Evolutionary conservation across 2,329 filamentous ascomycete species (phyloP), one percentile per base, ranked within the genome.

Genomic region (Sordariomycetes sp.): DNA sequence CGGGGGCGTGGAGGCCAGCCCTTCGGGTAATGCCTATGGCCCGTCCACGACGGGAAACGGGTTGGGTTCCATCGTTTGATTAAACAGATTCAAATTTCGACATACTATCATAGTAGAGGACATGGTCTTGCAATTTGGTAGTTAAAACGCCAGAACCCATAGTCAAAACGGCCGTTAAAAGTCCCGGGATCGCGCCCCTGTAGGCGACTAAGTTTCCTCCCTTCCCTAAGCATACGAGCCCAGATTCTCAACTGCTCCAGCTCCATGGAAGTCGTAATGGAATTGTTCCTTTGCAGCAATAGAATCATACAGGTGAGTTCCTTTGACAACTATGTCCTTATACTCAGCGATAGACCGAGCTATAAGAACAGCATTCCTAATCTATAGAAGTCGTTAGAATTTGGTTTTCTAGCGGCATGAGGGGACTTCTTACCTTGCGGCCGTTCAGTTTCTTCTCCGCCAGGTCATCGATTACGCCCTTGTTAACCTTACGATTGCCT

Each of bases 231-330:
- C 14, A 53, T 53, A 53, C 51, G 24, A 53, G 51, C 25, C 32
- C 32, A 53, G 51, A 53, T 53, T 53, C 51, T 53, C 51, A 53
- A 53, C 51, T 53, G 24, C 51, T 53, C 51, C 24, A 12, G n/a
- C 51, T 35, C 51, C 24, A 18, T 24, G 32, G 32, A 53, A 53
- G 18, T 53, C 51, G 18, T 53, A 34, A 53, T 34, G 32, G 32
- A 53, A 53, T 53, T 53, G 24, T 35, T 53, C 32, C 51, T 35
- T 53, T 24, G 32, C 32, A 34, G 12, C 24, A 34, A 53, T 34
- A 18, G 24, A 53, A 53, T 53, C 51, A 18, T 34, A 5, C 24
- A 53, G 11, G 32, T 53, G 24, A 53, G 51, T 14, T 35, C 51
- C 32, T 4, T 24, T 20, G 14, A 53, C 51, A 5, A 53, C 51